Conservation (phyloP, 2,329 filamentous ascomycete genomes). For the Ambrosiella xylebori region DNA sequence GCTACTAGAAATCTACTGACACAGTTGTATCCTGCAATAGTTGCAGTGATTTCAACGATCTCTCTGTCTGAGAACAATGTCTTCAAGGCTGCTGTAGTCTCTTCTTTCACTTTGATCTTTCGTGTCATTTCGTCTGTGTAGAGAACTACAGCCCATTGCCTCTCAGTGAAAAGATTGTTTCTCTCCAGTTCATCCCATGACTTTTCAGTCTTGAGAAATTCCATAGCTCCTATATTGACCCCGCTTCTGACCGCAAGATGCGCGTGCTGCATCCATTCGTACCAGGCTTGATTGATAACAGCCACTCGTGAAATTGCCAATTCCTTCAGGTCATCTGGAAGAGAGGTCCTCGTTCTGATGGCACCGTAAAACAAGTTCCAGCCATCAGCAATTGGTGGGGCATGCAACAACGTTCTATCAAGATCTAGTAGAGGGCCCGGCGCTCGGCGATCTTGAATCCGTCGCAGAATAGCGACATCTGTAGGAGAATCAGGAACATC, state of each 20-base stretch:
- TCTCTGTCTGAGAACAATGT: constrained; percentile 48
- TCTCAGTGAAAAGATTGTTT: constrained; percentile 30
- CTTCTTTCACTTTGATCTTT: constrained; percentile 50
- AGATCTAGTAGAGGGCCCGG: constrained; percentile 56
- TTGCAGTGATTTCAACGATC: constrained; percentile 66
- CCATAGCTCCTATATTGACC: constrained; percentile 34
- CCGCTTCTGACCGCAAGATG: constrained; percentile 46
- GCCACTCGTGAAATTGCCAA: constrained; percentile 68
- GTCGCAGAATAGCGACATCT: constrained; percentile 40
- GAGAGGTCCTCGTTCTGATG: constrained; percentile 34
- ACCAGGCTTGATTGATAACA: constrained; percentile 64
- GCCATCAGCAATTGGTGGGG: constrained; percentile 56
- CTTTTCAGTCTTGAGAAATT: constrained; percentile 23
- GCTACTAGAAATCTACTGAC: constrained; percentile 73
- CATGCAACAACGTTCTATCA: constrained; percentile 61
- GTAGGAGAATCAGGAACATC: constrained; percentile 27
- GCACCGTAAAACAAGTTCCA: constrained; percentile 56
- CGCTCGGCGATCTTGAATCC: constrained; percentile 46
- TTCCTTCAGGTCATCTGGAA: constrained; percentile 47
- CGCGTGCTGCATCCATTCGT: constrained; percentile 68
- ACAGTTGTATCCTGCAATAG: constrained; percentile 65
- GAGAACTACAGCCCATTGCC: constrained; percentile 50
- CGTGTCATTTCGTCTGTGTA: constrained; percentile 77
- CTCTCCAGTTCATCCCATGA: constrained; percentile 18
- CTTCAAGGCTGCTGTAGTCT: constrained; percentile 47